phyloP scores from a whole-genome alignment of 1,284 basidiomycete species.

The Cryptococcus wingfieldii region DNA sequence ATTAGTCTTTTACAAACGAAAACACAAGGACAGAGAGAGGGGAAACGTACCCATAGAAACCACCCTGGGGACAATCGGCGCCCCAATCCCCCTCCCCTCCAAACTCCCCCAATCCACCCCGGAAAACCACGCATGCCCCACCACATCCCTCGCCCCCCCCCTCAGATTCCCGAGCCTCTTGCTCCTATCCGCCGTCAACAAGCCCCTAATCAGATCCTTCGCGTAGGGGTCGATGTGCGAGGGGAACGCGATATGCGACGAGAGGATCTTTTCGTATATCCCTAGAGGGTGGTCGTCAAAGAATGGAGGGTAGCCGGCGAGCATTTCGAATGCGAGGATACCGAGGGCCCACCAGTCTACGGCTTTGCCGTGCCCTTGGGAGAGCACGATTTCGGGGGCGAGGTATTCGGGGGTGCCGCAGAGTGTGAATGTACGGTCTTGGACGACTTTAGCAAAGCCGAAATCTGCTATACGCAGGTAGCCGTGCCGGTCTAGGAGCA shows the following conservation, averaged over 20 bases:
- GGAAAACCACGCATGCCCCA: conserved; percentile 52
- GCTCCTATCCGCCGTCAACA: conserved; percentile 51
- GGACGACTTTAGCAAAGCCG: conserved; percentile 53
- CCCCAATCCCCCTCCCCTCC: conserved; percentile 50
- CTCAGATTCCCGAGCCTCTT: conserved; percentile 52
- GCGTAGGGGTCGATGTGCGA: conserved; percentile 51
- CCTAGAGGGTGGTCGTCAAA: conserved; percentile 50
- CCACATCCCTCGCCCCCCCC: conserved; percentile 52
- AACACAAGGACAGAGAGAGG: not conserved
- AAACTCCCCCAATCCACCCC: conserved; percentile 53
- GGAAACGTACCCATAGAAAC: conserved; percentile 48
- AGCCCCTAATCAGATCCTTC: conserved; percentile 51
- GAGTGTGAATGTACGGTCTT: conserved; percentile 50
- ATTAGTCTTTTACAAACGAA: not conserved
- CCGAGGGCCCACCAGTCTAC: conserved; percentile 56
- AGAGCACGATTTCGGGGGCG: conserved; percentile 51
- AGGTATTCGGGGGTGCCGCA: conserved; percentile 53
- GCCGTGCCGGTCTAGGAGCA: conserved; percentile 50
- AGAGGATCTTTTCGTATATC: conserved; percentile 51
- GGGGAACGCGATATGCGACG: conserved; percentile 51
- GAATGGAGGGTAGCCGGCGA: conserved; percentile 51
- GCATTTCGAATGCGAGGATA: conserved; percentile 53
- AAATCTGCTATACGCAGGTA: conserved; percentile 54
- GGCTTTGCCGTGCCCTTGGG: conserved; percentile 54
- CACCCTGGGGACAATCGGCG: conserved; percentile 52